phyloP scores from a whole-genome alignment of 352 stramenopile species.

The Phytophthora litchii region DNA sequence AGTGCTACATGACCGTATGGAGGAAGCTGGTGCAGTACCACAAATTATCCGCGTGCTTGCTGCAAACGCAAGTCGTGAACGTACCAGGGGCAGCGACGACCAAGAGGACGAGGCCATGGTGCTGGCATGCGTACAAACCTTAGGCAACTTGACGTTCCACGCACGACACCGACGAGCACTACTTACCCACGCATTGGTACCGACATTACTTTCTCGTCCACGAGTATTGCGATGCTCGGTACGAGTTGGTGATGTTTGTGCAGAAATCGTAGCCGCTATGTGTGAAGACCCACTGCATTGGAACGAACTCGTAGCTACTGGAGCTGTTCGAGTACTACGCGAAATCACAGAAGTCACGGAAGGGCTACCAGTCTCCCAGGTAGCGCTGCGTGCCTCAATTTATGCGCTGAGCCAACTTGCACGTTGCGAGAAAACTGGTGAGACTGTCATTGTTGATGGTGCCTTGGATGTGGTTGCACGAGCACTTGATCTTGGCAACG shows the following conservation, averaged over 20 bases:
- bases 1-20: conserved; percentile 72
- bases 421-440: conserved; percentile 46
- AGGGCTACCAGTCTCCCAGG: conserved; percentile 10
- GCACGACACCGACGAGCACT: conserved; percentile 58
- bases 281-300: conserved; percentile 66
- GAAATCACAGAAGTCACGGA: conserved; percentile 43
- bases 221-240: conserved; percentile 44
- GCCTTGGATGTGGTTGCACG: conserved; percentile 63
- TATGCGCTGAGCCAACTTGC: conserved; percentile 76
- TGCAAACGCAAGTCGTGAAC: conserved; percentile 13
- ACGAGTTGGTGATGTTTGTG: conserved; percentile 60
- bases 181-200: conserved; percentile 61
- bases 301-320: conserved; percentile 51
- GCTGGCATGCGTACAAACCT: conserved; percentile 63
- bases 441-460: conserved; percentile 59
- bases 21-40: conserved; percentile 55
- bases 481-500: conserved; percentile 31
- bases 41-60: conserved; percentile 64
- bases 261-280: conserved; percentile 70
- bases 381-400: conserved; percentile 54
- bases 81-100: neutral
- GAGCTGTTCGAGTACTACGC: conserved; percentile 64
- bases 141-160: conserved; percentile 79
- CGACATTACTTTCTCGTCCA: conserved; percentile 44
- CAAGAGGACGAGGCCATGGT: conserved; percentile 52